Base-by-base conservation (phyloP, 331 rosid species). In the Rosa hybrid region DNA sequence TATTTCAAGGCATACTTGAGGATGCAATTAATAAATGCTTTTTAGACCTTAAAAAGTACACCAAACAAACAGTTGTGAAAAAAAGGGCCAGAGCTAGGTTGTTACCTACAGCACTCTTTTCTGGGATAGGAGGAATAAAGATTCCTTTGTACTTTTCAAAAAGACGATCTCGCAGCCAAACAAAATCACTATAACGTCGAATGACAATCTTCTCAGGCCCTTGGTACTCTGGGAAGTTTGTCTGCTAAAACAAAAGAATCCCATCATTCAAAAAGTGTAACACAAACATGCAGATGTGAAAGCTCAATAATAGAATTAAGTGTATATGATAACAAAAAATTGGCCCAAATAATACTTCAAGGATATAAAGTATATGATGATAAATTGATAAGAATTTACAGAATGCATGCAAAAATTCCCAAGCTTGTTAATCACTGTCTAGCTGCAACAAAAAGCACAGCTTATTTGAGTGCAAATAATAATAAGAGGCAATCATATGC, bases 81-180 rank as follows among this genome's bases (percentile, higher is more conserved):
- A 70, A 12, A 4, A 1, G 72, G 71, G 50, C 46, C 12, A 77
- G 4, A 38, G 72, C 51, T 14, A 53, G 78, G 81, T 85, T 78
- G 84, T 87, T 96, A 96, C 99, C 99, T 87, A 93, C 99, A 77
- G 98, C 97, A 91, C 97, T 96, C 86, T 96, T 96, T 89, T 96
- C 98, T 51, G 99, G 99, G 82, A 96, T 82, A 80, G 97, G 93
- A 30, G 99, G 98, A 82, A 93, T 90, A 76, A 96, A 91, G 71
- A 96, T 81, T 71, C 99, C 99, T 87, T 93, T 96, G 82, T 86
- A 93, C 87, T 91, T 96, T 77, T 91, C 98, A 87, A 90, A 96
- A 71, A 96, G 89, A 34, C 97, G 98, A 76, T 91, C 99, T 12
- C 85, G 97, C 78, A 96, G 84, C 99, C 99, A 96, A 68, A 90